Evolutionary conservation across 2,329 filamentous ascomycete species (phyloP).

Genomic region (Colletotrichum magnum): DNA sequence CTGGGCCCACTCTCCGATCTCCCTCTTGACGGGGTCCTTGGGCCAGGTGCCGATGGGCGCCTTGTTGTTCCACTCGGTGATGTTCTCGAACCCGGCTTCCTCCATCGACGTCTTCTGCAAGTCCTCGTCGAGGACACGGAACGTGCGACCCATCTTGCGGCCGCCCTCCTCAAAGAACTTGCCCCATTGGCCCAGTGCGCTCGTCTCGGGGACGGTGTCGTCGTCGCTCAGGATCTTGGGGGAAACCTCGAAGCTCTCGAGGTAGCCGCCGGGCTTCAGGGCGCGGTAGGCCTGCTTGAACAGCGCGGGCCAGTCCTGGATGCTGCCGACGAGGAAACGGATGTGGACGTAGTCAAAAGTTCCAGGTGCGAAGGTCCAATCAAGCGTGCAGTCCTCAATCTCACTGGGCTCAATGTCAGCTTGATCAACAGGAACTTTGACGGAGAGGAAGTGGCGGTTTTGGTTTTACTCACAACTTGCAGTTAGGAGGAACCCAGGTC

Average conservation of each 20-base stretch:
- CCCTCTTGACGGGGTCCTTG: conserved; percentile 51
- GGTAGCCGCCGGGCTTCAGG: conserved; percentile 62
- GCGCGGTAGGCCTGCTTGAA: conserved; percentile 63
- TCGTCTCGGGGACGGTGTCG: conserved; percentile 46
- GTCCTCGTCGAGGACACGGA: conserved; percentile 49
- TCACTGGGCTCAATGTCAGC: conserved; percentile 47
- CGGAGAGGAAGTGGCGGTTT: neutral
- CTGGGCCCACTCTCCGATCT: conserved; percentile 53
- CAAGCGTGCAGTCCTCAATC: conserved; percentile 72
- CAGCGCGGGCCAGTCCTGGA: conserved; percentile 66
- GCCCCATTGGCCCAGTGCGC: conserved; percentile 51
- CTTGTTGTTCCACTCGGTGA: conserved; percentile 43
- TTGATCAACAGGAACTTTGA: conserved; percentile 57
- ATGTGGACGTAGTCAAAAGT: conserved; percentile 72
- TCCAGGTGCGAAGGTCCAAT: conserved; percentile 61
- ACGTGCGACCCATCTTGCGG: conserved; percentile 49
- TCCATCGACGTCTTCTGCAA: conserved; percentile 50
- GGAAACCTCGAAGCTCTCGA: conserved; percentile 56
- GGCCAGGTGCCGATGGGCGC: conserved; percentile 58
- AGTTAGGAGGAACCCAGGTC: conserved; percentile 68
- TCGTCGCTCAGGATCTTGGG: conserved; percentile 48
- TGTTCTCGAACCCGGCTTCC: conserved; percentile 46
- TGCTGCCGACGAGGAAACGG: conserved; percentile 65
- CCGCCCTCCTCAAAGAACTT: conserved; percentile 52
- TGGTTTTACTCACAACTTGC: conserved; percentile 53